Conservation (phyloP, 139 green algal genomes). For the Chlorella sp. region DNA sequence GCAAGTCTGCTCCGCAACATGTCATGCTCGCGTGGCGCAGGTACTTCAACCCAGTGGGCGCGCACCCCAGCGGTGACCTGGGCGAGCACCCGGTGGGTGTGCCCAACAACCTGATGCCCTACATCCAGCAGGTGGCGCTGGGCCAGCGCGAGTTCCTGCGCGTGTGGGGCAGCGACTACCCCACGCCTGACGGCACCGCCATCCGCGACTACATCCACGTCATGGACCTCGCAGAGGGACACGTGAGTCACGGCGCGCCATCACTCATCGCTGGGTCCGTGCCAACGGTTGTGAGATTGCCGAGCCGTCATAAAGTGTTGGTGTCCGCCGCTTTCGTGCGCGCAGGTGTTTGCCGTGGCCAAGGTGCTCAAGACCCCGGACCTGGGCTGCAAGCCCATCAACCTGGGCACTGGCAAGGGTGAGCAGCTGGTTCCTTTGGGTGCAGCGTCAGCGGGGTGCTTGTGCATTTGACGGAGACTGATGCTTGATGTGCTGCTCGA, state of each 20-base stretch:
- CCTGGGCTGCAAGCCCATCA: conserved; percentile 77
- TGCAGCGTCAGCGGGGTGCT: too few species aligned
- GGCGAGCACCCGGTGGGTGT: conserved; percentile 94
- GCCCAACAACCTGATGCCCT: conserved; percentile 99
- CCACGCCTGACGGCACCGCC: conserved; percentile 78
- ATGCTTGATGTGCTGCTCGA: too few species aligned
- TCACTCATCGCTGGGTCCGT: too few species aligned
- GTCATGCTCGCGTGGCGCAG: too few species aligned
- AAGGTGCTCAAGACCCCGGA: conserved; percentile 57
- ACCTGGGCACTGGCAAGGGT: conserved; percentile 83
- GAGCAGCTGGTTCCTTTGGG: too few species aligned
- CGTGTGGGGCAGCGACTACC: conserved; percentile 95
- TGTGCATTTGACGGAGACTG: too few species aligned
- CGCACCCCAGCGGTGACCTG: conserved; percentile 78
- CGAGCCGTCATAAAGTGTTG: too few species aligned
- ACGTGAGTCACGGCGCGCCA: conserved; percentile 15
- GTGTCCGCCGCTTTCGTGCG: too few species aligned
- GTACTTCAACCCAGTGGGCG: conserved; percentile 91
- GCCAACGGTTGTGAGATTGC: too few species aligned
- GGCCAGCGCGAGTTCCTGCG: conserved; percentile 74
- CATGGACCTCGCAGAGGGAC: conserved; percentile 72
- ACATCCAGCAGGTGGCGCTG: conserved; percentile 94
- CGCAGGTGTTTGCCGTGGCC: conserved; percentile 78
- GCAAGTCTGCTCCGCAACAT: too few species aligned
- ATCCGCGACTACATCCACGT: conserved; percentile 99